Conservation (phyloP, 2,329 filamentous ascomycete genomes). For the Cercospora sp. region DNA sequence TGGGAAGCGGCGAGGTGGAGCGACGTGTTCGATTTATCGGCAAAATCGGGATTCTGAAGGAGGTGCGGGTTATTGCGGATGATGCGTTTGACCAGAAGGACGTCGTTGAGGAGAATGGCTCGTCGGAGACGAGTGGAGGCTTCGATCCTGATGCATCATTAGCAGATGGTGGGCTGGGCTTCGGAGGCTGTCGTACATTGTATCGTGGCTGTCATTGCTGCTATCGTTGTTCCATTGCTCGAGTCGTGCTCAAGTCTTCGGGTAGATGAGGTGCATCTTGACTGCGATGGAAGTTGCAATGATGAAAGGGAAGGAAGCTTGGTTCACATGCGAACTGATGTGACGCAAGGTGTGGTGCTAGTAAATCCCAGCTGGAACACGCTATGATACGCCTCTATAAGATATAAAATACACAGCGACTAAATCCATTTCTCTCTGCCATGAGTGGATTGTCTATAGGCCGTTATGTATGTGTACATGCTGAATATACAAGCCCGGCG, state of each 20-base stretch:
- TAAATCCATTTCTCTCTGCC: background rate
- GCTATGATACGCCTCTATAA: background rate
- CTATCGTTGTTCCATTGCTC: slow-evolving; percentile 15
- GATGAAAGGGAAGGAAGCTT: slow-evolving; percentile 10
- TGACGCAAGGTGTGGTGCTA: slow-evolving; percentile 9
- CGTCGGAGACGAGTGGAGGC: slow-evolving; percentile 74
- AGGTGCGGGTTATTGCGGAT: slow-evolving; percentile 68
- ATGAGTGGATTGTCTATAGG: slow-evolving; percentile 6
- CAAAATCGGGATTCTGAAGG: slow-evolving; percentile 76
- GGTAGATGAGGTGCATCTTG: background rate
- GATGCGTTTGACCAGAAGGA: slow-evolving; percentile 73
- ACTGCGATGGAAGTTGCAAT: slow-evolving; percentile 4
- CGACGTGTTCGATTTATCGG: slow-evolving; percentile 75
- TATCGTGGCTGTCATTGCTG: slow-evolving; percentile 14
- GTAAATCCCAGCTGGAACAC: background rate
- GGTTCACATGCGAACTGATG: slow-evolving; percentile 3
- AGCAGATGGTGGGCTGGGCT: background rate
- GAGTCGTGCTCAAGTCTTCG: slow-evolving; percentile 27
- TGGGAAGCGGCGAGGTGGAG: slow-evolving; percentile 77
- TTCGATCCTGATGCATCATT: slow-evolving; percentile 62
- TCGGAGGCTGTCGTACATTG: slow-evolving; percentile 17
- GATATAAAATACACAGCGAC: background rate
- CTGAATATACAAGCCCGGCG: slow-evolving; percentile 13
- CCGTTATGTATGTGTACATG: slow-evolving; percentile 18
- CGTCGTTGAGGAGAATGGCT: slow-evolving; percentile 74